Evolutionary conservation across 2,329 filamentous ascomycete species (phyloP).

Genomic region (Daldinia sp.): DNA sequence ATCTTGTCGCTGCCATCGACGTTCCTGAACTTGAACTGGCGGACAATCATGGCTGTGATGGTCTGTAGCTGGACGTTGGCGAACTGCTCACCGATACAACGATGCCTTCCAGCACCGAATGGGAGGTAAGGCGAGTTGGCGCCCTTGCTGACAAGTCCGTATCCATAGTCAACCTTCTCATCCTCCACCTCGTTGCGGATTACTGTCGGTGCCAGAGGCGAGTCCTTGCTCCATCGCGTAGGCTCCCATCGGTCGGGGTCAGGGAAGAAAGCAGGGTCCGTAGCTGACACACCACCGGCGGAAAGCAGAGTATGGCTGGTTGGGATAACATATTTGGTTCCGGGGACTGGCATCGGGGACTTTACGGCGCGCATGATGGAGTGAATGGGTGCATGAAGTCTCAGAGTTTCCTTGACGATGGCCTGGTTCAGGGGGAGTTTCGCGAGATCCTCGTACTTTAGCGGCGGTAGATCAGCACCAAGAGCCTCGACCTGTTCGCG

Average conservation of each 20-base stretch:
- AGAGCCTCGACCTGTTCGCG: slow-evolving; percentile 82
- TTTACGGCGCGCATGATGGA: slow-evolving; percentile 95
- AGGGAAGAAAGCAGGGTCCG: slow-evolving; percentile 81
- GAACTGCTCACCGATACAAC: slow-evolving; percentile 97
- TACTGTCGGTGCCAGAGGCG: slow-evolving; percentile 65
- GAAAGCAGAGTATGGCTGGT: slow-evolving; percentile 84
- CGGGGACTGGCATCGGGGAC: slow-evolving; percentile 84
- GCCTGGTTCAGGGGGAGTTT: slow-evolving; percentile 85
- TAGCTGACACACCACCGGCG: slow-evolving; percentile 83
- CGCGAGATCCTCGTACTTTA: slow-evolving; percentile 81
- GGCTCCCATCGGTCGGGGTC: slow-evolving; percentile 88
- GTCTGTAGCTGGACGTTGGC: slow-evolving; percentile 92
- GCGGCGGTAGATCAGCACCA: slow-evolving; percentile 78
- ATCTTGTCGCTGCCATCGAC: slow-evolving; percentile 76
- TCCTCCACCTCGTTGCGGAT: slow-evolving; percentile 62
- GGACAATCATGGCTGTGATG: slow-evolving; percentile 81
- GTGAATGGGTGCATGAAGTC: slow-evolving; percentile 92
- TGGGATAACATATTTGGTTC: slow-evolving; percentile 85
- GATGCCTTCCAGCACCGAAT: slow-evolving; percentile 91
- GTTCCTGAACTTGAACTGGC: slow-evolving; percentile 84
- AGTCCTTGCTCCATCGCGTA: slow-evolving; percentile 84
- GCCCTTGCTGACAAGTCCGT: slow-evolving; percentile 92
- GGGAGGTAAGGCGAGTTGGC: slow-evolving; percentile 90
- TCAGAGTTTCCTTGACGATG: slow-evolving; percentile 91
- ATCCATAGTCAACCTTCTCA: slow-evolving; percentile 92